Evolutionary conservation across 441 rosid genomes (phyloP).

Genomic region (Populus hybrid): DNA sequence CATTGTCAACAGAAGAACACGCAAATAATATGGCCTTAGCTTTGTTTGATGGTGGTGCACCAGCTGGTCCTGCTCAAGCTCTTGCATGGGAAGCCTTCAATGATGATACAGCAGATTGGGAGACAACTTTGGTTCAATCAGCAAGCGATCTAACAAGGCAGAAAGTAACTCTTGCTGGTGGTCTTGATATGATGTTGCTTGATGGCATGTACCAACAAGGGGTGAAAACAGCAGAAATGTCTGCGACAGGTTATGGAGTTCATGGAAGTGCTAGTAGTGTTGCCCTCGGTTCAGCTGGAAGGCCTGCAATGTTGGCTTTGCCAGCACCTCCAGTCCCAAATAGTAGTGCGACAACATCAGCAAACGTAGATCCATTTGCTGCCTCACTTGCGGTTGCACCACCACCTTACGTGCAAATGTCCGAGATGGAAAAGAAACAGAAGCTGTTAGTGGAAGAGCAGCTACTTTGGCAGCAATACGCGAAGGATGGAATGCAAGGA

Average conservation of each 20-base stretch:
- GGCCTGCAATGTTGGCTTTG: slow-evolving; percentile 49
- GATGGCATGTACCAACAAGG: slow-evolving; percentile 68
- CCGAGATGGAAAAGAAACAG: slow-evolving; percentile 64
- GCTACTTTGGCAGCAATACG: slow-evolving; percentile 58
- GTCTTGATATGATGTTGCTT: slow-evolving; percentile 51
- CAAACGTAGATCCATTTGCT: slow-evolving; percentile 46
- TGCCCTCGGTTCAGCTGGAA: slow-evolving; percentile 45
- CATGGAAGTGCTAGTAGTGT: slow-evolving; percentile 59
- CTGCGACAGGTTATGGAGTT: slow-evolving; percentile 14
- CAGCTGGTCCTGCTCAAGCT: slow-evolving; percentile 9
- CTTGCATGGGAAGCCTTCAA: slow-evolving; percentile 68
- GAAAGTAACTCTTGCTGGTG: slow-evolving; percentile 39
- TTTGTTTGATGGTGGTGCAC: slow-evolving; percentile 50
- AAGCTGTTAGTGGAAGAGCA: slow-evolving; percentile 49
- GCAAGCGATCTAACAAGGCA: slow-evolving; percentile 46
- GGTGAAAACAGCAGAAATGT: slow-evolving; percentile 24
- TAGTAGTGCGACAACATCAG: not conserved
- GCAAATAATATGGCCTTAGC: slow-evolving; percentile 56
- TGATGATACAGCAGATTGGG: slow-evolving; percentile 66
- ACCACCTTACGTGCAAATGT: slow-evolving; percentile 55
- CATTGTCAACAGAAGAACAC: slow-evolving; percentile 35
- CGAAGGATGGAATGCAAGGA: slow-evolving; percentile 49
- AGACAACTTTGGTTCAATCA: slow-evolving; percentile 65
- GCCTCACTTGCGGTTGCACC: slow-evolving; percentile 46
- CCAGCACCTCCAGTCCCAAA: slow-evolving; percentile 40